Conservation (phyloP, 1,139 yeast genomes). For the Candida pseudoviswanathii region DNA sequence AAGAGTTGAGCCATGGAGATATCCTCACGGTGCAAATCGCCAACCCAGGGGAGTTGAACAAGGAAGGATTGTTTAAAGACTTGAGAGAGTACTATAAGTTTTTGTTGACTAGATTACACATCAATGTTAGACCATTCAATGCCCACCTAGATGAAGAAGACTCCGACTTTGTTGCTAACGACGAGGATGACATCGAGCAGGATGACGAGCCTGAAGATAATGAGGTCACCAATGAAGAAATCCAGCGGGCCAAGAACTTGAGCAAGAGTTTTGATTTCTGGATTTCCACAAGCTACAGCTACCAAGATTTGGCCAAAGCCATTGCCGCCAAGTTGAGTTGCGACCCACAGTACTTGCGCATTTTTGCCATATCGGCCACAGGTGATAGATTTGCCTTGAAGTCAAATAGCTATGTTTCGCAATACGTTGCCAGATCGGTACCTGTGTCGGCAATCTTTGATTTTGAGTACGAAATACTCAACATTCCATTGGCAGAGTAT, state of each 20-base stretch:
- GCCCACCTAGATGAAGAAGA: slow-evolving; percentile 52
- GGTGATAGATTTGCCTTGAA: slow-evolving; percentile 56
- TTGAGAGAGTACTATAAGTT: slow-evolving; percentile 62
- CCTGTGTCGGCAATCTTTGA: slow-evolving; percentile 49
- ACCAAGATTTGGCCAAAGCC: slow-evolving; percentile 58
- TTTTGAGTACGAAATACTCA: slow-evolving; percentile 75
- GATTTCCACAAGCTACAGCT: slow-evolving; percentile 64
- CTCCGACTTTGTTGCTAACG: slow-evolving; percentile 39
- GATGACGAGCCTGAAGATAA: slow-evolving; percentile 13
- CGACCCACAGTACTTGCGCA: slow-evolving; percentile 64
- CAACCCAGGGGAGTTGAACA: slow-evolving; percentile 23
- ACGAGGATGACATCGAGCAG: slow-evolving; percentile 19
- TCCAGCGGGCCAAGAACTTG: slow-evolving; percentile 19
- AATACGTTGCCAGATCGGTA: slow-evolving; percentile 50
- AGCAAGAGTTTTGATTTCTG: slow-evolving; percentile 58
- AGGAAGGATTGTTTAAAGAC: slow-evolving; percentile 24
- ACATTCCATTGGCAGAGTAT: slow-evolving; percentile 70
- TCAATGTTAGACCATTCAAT: slow-evolving; percentile 53
- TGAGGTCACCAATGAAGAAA: slow-evolving; percentile 17
- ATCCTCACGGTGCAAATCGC: slow-evolving; percentile 61
- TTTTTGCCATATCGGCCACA: slow-evolving; percentile 59
- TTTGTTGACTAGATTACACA: slow-evolving; percentile 65
- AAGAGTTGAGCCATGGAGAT: slow-evolving; percentile 80
- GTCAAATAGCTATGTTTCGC: slow-evolving; percentile 42
- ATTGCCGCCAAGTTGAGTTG: slow-evolving; percentile 57